Conservation (phyloP, 768 basidiomycete species). For the Gymnopilus junonius region DNA sequence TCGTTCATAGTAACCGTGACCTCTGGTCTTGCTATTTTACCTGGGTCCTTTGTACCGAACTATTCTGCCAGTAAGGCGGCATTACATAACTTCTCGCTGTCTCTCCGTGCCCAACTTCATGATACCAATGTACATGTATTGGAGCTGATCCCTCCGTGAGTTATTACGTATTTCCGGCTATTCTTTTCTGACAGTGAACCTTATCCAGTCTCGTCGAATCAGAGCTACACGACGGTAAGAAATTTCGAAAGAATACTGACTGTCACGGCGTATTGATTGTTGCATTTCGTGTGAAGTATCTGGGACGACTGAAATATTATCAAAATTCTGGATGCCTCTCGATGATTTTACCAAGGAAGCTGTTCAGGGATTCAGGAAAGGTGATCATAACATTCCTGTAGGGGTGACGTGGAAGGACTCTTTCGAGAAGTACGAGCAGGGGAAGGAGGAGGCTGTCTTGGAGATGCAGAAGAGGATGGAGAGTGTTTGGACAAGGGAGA, state of each 20-base stretch:
- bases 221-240: slow-evolving; percentile 61
- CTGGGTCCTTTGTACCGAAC: slow-evolving; percentile 44
- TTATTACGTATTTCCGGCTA: slow-evolving; percentile 1
- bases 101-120: slow-evolving; percentile 49
- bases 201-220: slow-evolving; percentile 57
- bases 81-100: slow-evolving; percentile 53
- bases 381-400: slow-evolving; percentile 29
- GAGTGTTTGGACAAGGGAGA: neutral
- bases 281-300: slow-evolving; percentile 40
- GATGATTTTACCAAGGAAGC: slow-evolving; percentile 46
- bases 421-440: slow-evolving; percentile 38
- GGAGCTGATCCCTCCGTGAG: slow-evolving; percentile 64
- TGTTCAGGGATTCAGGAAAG: slow-evolving; percentile 32
- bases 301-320: slow-evolving; percentile 50
- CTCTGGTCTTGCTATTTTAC: slow-evolving; percentile 53
- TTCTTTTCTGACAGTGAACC: neutral
- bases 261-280: neutral
- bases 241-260: neutral
- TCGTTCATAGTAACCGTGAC: slow-evolving; percentile 56
- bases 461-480: slow-evolving; percentile 18
- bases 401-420: slow-evolving; percentile 25
- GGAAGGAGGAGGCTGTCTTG: slow-evolving; percentile 33
- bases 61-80: slow-evolving; percentile 66
- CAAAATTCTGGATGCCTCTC: slow-evolving; percentile 60
- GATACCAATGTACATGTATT: slow-evolving; percentile 56